Percentiles rank a stretch among this genome's conserved stretches.
Conservation (phyloP, 176 grass and related monocot genomes). For the Eleusine coracana region DNA sequence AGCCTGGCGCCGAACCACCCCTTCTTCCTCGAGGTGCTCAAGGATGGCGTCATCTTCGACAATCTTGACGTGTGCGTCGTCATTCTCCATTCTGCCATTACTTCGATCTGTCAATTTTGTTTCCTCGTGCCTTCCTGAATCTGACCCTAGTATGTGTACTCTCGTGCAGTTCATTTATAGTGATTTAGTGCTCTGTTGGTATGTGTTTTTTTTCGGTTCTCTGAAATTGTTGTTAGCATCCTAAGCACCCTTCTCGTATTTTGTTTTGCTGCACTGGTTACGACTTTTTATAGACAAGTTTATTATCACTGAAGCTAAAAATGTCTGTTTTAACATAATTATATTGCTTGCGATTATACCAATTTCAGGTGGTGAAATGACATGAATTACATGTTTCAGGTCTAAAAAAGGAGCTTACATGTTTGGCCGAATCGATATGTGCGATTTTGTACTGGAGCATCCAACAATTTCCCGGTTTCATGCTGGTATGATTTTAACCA, state of each 20-base stretch:
- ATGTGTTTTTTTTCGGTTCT: not conserved
- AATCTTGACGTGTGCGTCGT: constrained; percentile 81
- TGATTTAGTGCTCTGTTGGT: not conserved
- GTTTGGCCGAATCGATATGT: constrained; percentile 90
- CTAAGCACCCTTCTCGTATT: not conserved
- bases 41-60: constrained; percentile 76
- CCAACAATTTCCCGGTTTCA: constrained; percentile 85
- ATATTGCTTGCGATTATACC: not conserved
- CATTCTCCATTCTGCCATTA: not conserved
- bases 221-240: not conserved
- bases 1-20: constrained; percentile 64
- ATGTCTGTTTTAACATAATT: constrained; percentile 9
- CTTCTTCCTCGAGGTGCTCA: constrained; percentile 95
- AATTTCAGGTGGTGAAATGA: constrained; percentile 5
- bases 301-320: not conserved
- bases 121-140: not conserved
- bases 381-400: constrained; percentile 45
- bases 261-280: not conserved
- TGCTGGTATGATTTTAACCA: constrained; percentile 57
- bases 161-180: not conserved
- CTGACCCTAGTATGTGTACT: not conserved
- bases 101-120: not conserved
- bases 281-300: not conserved
- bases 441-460: constrained; percentile 94
- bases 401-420: constrained; percentile 92